phyloP scores from a whole-genome alignment of 345 rosid species.

The Raphanus sativus region DNA sequence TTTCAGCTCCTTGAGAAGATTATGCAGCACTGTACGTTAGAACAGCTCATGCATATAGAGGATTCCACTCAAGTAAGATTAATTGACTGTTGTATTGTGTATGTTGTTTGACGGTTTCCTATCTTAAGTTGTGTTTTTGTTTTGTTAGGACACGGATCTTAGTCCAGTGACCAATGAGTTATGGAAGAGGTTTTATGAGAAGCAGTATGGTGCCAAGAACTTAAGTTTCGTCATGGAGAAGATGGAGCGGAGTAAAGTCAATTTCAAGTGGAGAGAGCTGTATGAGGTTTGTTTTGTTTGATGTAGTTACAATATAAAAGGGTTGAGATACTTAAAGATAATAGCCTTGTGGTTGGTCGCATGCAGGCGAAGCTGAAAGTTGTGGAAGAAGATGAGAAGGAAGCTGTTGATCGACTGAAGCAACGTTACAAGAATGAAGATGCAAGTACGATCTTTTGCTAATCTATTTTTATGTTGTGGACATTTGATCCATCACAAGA shows the following conservation, averaged over 20 bases:
- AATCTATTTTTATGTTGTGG: neutral
- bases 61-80: slow-evolving; percentile 53
- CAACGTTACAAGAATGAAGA: slow-evolving; percentile 67
- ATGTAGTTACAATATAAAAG: neutral
- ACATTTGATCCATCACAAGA: neutral
- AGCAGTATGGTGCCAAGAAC: slow-evolving; percentile 50
- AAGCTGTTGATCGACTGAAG: slow-evolving; percentile 51
- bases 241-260: slow-evolving; percentile 55
- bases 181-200: slow-evolving; percentile 75
- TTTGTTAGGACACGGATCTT: slow-evolving; percentile 72
- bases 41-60: slow-evolving; percentile 78
- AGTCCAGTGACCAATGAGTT: slow-evolving; percentile 70
- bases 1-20: slow-evolving; percentile 66
- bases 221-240: slow-evolving; percentile 46
- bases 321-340: neutral
- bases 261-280: slow-evolving; percentile 63
- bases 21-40: slow-evolving; percentile 69
- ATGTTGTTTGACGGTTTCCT: neutral
- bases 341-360: slow-evolving; percentile 12
- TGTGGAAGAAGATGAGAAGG: slow-evolving; percentile 47
- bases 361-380: slow-evolving; percentile 63
- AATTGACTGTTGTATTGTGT: neutral
- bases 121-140: neutral
- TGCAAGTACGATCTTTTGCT: slow-evolving; percentile 54
- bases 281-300: slow-evolving; percentile 54